Evolutionary conservation across 2,329 filamentous ascomycete genomes (phyloP), one percentile per base, ranked within the genome.

Genomic region (Talaromyces albobiverticillius): DNA sequence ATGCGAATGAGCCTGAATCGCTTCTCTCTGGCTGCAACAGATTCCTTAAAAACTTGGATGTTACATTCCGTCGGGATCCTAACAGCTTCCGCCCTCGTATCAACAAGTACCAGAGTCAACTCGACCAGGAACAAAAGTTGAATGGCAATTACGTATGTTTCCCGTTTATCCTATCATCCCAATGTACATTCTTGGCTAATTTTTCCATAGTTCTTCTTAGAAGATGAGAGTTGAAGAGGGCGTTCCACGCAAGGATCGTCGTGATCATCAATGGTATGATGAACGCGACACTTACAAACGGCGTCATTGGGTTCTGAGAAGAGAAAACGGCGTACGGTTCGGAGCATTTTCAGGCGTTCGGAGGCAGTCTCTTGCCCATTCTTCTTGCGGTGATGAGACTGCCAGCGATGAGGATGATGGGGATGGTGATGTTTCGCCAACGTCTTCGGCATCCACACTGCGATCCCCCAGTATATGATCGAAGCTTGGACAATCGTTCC

Each of bases 51-150:
- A 96, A 91, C 75, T 80, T 99, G 59, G 90, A 99, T 66, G 94
- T 99, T 65, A 97, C 94, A 47, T 99, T 99, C 88, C 90, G 94
- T 67, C 91, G 95, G 71, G 94, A 99, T 69, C 94, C 95, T 59
- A 91, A 87, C 77, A 96, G 94, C 68, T 99, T 84, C 83, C 87
- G 94, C 58, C 94, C 95, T 59, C 90, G 95, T 77, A 99, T 99
- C 81, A 99, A 99, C 84, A 99, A 99, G 83, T 79, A 85, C 68
- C 87, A 92, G 75, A 94, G 89, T 70, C 94, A 99, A 79, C 83
- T 97, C 63, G 94, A 99, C 75, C 92, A 96, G 73, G 94, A 97
- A 71, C 94, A 99, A 82, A 99, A 99, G 82, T 65, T 91, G 67
- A 77, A 76, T 61, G 95, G 95, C 65, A 97, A 97, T 78, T 99